Evolutionary conservation across 78 protist genomes (phyloP).

Genomic region (Speleostelium caveatum): DNA sequence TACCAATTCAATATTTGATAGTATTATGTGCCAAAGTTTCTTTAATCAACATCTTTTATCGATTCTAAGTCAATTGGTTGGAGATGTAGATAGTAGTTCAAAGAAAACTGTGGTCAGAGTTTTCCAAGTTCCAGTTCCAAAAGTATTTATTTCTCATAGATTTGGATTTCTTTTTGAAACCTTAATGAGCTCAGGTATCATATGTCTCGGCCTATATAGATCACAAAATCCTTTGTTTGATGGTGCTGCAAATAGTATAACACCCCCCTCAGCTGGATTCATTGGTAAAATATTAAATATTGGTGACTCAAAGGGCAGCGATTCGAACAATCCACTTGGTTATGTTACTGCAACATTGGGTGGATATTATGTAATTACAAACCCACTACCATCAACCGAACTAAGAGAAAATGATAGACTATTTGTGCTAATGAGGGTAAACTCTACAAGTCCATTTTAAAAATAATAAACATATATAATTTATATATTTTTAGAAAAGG

Average conservation of each 20-base stretch:
- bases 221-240: too few relatives aligned
- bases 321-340: too few relatives aligned
- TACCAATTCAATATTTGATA: conserved; percentile 36
- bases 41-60: conserved; percentile 55
- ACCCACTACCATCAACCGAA: conserved; percentile 51
- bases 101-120: neutral
- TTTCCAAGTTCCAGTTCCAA: conserved; percentile 57
- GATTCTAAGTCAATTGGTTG: conserved; percentile 24
- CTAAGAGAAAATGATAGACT: conserved; percentile 39
- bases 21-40: conserved; percentile 63
- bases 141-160: conserved; percentile 25
- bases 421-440: conserved; percentile 40
- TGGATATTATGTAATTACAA: conserved; percentile 36
- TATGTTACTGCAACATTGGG: neutral
- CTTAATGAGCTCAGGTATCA: conserved; percentile 22
- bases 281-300: neutral
- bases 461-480: too few relatives aligned
- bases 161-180: conserved; percentile 65
- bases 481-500: too few relatives aligned
- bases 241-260: neutral
- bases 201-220: conserved; percentile 55
- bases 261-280: neutral
- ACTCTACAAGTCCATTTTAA: too few relatives aligned
- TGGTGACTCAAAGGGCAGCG: neutral
- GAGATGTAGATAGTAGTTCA: conserved; percentile 1